Percentiles rank a stretch among this genome's conserved stretches.
Conservation (phyloP, 2,329 filamentous ascomycete genomes). For the Ilyonectria robusta region DNA sequence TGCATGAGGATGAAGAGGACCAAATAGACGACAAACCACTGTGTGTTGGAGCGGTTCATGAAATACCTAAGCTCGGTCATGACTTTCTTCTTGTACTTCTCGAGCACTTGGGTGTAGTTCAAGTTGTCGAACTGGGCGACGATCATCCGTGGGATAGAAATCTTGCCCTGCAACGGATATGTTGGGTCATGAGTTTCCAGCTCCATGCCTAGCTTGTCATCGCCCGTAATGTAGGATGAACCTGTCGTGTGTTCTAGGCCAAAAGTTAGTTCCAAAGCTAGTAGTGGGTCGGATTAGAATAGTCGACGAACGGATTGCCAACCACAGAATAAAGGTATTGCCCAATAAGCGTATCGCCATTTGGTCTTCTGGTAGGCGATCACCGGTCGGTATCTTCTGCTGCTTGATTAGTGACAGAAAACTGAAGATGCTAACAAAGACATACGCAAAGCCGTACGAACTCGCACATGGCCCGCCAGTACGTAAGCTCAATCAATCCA, state of each 20-base stretch:
- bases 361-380: slow-evolving; percentile 27
- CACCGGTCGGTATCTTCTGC: neutral
- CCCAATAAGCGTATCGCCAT: slow-evolving; percentile 55
- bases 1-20: slow-evolving; percentile 60
- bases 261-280: neutral
- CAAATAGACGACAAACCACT: slow-evolving; percentile 55
- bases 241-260: slow-evolving; percentile 60
- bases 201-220: slow-evolving; percentile 58
- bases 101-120: slow-evolving; percentile 54
- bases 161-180: slow-evolving; percentile 56
- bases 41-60: slow-evolving; percentile 52
- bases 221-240: slow-evolving; percentile 58
- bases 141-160: slow-evolving; percentile 61
- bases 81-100: slow-evolving; percentile 51
- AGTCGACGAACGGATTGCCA: slow-evolving; percentile 58
- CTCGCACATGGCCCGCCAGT: slow-evolving; percentile 37
- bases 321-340: slow-evolving; percentile 61
- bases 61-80: slow-evolving; percentile 54
- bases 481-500: slow-evolving; percentile 41
- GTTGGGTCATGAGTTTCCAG: slow-evolving; percentile 52
- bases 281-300: neutral
- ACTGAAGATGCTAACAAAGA: neutral
- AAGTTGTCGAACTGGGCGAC: slow-evolving; percentile 63
- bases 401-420: neutral
- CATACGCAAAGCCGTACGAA: slow-evolving; percentile 45